Percentiles rank a stretch among this genome's conserved stretches.
Conservation (phyloP, 768 basidiomycete species). For the Hypsizygus marmoreus region DNA sequence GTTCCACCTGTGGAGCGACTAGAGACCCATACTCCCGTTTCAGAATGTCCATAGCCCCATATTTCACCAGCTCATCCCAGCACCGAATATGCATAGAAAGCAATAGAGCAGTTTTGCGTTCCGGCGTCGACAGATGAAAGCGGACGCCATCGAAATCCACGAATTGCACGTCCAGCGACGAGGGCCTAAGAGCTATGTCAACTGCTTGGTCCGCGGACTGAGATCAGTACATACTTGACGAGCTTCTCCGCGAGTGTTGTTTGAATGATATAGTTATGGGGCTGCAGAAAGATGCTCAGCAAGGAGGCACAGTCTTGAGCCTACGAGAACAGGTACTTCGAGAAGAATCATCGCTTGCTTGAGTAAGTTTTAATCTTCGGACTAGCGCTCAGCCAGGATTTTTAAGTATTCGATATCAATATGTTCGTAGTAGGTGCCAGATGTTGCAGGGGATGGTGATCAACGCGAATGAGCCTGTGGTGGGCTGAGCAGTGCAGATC, state of each 20-base stretch:
- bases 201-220: constrained; percentile 6
- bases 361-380: background rate
- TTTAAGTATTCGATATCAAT: background rate
- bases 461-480: no score
- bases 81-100: constrained; percentile 98
- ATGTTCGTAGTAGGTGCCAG: background rate
- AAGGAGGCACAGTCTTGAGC: background rate
- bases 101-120: constrained; percentile 77
- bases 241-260: constrained; percentile 86
- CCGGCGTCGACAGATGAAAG: constrained; percentile 89
- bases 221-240: constrained; percentile 57
- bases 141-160: constrained; percentile 98
- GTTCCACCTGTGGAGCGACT: constrained; percentile 68
- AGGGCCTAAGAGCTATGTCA: constrained; percentile 70
- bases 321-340: constrained; percentile 53
- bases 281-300: constrained; percentile 41
- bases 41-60: constrained; percentile 82
- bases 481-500: no score
- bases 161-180: constrained; percentile 90
- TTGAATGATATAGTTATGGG: constrained; percentile 92
- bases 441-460: no score
- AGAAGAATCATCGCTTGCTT: constrained; percentile 71
- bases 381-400: background rate
- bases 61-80: constrained; percentile 90
- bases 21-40: constrained; percentile 80